These are phyloP conservation scores for Xylariaceae sp. DNA, from an alignment of 2,329 filamentous ascomycete genomes.

Conservation along the genomic window DNA sequence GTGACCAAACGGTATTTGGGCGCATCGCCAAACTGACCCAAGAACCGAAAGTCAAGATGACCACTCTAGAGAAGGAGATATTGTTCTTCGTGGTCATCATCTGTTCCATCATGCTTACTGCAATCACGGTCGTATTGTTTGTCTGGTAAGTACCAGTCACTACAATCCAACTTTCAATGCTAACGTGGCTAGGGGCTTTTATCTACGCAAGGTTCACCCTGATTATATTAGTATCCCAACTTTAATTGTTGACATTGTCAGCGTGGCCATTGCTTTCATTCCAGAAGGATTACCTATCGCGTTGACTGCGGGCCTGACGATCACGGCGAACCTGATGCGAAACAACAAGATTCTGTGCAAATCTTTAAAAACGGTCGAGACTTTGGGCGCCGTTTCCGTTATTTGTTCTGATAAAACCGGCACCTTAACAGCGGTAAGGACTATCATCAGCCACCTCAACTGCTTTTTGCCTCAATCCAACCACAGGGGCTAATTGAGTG, in stretches of 20 bases:
- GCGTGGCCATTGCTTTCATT: conserved; percentile 70
- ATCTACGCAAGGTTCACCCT: conserved; percentile 63
- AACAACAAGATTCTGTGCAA: conserved; percentile 77
- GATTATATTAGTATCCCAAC: conserved; percentile 68
- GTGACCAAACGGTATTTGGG: conserved; percentile 71
- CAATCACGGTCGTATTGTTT: conserved; percentile 61
- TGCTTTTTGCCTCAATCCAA: conserved; percentile 1
- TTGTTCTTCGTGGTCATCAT: conserved; percentile 70
- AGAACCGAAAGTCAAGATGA: conserved; percentile 63
- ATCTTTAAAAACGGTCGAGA: conserved; percentile 74
- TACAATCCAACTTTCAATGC: conserved; percentile 38
- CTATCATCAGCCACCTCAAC: neutral
- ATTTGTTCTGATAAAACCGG: conserved; percentile 78
- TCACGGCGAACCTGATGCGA: conserved; percentile 72
- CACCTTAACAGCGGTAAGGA: conserved; percentile 54
- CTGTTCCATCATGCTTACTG: conserved; percentile 60
- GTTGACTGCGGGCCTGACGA: conserved; percentile 66
- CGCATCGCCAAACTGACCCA: conserved; percentile 70
- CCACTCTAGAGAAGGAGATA: conserved; percentile 68
- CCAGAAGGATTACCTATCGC: conserved; percentile 71
- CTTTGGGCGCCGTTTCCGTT: conserved; percentile 66
- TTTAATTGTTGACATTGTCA: conserved; percentile 70
- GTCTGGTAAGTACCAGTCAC: conserved; percentile 52
- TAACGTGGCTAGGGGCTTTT: conserved; percentile 52
- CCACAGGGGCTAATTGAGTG: neutral